A percentile compares a stretch with the other conserved stretches of the same genome.
Evolutionary conservation across 371 early-diverging fungal genomes (phyloP).

Genomic region (Agmasoma carcini): DNA sequence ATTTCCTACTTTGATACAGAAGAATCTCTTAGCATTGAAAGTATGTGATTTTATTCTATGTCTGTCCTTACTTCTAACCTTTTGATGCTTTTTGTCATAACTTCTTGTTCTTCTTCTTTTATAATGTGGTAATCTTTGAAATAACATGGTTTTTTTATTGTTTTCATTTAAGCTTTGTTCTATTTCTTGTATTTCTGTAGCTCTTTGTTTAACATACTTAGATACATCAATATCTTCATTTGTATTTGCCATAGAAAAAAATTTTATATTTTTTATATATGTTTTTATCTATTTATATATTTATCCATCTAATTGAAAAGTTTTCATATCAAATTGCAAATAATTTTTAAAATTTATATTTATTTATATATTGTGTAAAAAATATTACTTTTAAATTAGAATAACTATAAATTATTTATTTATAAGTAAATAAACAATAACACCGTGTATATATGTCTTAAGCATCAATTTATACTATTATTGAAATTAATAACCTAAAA

Average conservation of each 20-base stretch:
- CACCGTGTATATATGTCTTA: too few species aligned
- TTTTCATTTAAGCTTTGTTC: conserved; percentile 27
- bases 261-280: too few species aligned
- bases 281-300: too few species aligned
- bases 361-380: too few species aligned
- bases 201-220: conserved; percentile 39
- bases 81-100: conserved; percentile 9
- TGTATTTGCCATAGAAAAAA: conserved; percentile 1
- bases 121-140: conserved; percentile 45
- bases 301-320: too few species aligned
- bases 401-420: too few species aligned
- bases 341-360: too few species aligned
- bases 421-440: too few species aligned
- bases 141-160: conserved; percentile 38
- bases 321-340: too few species aligned
- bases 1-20: conserved; percentile 33
- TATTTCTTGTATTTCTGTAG: conserved; percentile 36
- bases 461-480: too few species aligned
- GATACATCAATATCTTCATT: conserved; percentile 22
- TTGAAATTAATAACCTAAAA: too few species aligned
- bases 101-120: conserved; percentile 39
- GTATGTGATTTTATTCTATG: conserved; percentile 36
- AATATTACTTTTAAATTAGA: too few species aligned
- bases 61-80: conserved; percentile 23
- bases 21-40: conserved; percentile 50